These are phyloP conservation scores for Xylaria bambusicola DNA, from an alignment of 495 filamentous ascomycete genomes.

Conservation along the genomic window DNA sequence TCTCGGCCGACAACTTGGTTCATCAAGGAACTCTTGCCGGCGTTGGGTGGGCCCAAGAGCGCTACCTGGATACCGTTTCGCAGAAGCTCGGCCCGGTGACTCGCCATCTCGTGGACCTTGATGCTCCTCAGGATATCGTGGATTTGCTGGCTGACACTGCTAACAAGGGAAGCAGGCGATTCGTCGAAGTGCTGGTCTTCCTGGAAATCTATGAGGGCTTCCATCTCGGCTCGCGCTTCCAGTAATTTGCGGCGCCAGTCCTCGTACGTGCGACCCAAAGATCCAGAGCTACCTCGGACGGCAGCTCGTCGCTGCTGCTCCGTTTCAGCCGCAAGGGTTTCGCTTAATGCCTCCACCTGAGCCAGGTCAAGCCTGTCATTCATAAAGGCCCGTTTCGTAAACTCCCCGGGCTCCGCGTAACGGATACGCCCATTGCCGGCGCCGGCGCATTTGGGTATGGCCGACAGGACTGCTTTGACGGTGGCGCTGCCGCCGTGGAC, in stretches of 20 bases:
- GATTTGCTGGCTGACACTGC: constrained; percentile 67
- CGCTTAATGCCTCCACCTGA: constrained; percentile 91
- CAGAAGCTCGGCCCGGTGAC: constrained; percentile 80
- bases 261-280: constrained; percentile 79
- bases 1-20: constrained; percentile 91
- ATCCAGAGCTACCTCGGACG: constrained; percentile 71
- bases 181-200: constrained; percentile 98
- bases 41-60: constrained; percentile 89
- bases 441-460: constrained; percentile 58
- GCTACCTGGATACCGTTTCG: constrained; percentile 84
- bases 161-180: constrained; percentile 68
- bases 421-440: constrained; percentile 53
- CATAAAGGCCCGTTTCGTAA: constrained; percentile 88
- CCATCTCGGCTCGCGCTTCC: constrained; percentile 83
- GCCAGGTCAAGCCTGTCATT: constrained; percentile 83
- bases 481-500: constrained; percentile 91
- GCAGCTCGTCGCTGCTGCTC: constrained; percentile 90
- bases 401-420: constrained; percentile 94
- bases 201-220: constrained; percentile 94
- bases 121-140: constrained; percentile 61
- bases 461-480: constrained; percentile 77
- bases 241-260: constrained; percentile 76
- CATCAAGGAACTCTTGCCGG: constrained; percentile 90
- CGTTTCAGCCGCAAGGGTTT: constrained; percentile 82
- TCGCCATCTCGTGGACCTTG: constrained; percentile 68